Evolutionary conservation across 768 basidiomycete species (phyloP), one percentile per base, ranked within the genome.

Genomic region (Auricularia auricula-judae): DNA sequence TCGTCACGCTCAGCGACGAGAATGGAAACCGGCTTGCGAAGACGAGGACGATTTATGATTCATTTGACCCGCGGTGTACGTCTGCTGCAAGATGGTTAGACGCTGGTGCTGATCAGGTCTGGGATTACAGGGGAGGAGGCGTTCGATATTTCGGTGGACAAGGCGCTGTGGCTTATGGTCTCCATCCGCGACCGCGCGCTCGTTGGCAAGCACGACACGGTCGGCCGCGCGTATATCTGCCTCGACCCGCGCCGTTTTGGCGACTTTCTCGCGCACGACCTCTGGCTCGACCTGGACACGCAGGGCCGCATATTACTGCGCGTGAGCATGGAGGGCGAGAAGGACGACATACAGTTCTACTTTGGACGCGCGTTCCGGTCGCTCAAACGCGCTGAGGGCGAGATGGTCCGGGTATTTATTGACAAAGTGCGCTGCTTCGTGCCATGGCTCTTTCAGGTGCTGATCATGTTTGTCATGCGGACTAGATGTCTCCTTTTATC

Each of bases 281-380:
- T 95, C 5, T 94, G 94, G 89, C 82, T 95, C 77, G 89, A 92
- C 66, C 78, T 98, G 16, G 95, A 98, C 71, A 86, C 87, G 0
- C 82, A 85, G 63, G 94, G 97, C 3, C 84, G 93, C 39, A 82
- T 98, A 61, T 76, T 97, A 43, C 78, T 97, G 36, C 84, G 97
- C 21, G 83, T 98, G 65, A 95, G 93, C 72, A 97, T 98, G 94
- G 97, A 99, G 72, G 94, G 95, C 63, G 97, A 98, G 81, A 94
- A 96, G 76, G 94, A 97, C 70, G 97, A 99, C 72, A 91, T 93
- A 7, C 91, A 91, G 69, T 99, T 97, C 79, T 95, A 90, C 79
- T 99, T 98, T 71, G 97, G 97, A 34, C 83, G 94, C 36, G 96
- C 88, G 3, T 99, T 99, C 81, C 82, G 96, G 58, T 92, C 87